A percentile compares a stretch with the other conserved stretches of the same genome.
Conservation (phyloP, 1,139 yeast species). For the Maudiozyma humilis region DNA sequence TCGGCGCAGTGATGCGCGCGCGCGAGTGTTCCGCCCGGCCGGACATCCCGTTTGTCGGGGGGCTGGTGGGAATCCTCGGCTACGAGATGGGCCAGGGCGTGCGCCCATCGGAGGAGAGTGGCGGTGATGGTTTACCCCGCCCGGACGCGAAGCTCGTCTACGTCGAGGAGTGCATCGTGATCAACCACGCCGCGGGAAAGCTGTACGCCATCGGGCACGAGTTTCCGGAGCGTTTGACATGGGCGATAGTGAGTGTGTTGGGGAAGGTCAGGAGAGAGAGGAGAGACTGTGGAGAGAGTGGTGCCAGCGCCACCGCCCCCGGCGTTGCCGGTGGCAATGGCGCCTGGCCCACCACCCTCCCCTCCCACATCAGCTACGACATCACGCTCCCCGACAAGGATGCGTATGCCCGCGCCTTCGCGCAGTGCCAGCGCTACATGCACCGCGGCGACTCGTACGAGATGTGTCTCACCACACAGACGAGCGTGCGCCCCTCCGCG, state of each 20-base stretch:
- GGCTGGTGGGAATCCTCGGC: conserved; percentile 73
- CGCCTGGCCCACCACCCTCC: conserved; percentile 18
- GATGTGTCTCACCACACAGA: conserved; percentile 78
- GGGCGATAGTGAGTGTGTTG: neutral
- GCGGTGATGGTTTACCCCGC: conserved; percentile 15
- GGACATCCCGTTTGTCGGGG: conserved; percentile 74
- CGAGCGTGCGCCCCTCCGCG: conserved; percentile 46
- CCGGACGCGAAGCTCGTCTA: conserved; percentile 75
- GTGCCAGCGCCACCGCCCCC: neutral
- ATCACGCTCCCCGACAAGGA: conserved; percentile 46
- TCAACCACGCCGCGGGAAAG: conserved; percentile 42
- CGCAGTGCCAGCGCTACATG: conserved; percentile 58
- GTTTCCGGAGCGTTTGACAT: conserved; percentile 20
- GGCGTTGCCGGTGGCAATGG: no score
- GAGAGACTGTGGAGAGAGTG: no score
- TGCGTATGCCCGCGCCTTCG: conserved; percentile 49
- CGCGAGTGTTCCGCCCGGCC: conserved; percentile 19
- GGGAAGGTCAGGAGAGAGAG: neutral
- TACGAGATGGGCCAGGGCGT: conserved; percentile 95
- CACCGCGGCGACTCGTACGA: conserved; percentile 89
- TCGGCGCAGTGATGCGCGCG: conserved; percentile 44
- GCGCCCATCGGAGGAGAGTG: no score
- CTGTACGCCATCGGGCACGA: conserved; percentile 42
- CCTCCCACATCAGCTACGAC: conserved; percentile 17
- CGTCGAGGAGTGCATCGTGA: conserved; percentile 56